phyloP scores from a whole-genome alignment of 2,329 filamentous ascomycete genomes.

The Fusarium pseudocircinatum region DNA sequence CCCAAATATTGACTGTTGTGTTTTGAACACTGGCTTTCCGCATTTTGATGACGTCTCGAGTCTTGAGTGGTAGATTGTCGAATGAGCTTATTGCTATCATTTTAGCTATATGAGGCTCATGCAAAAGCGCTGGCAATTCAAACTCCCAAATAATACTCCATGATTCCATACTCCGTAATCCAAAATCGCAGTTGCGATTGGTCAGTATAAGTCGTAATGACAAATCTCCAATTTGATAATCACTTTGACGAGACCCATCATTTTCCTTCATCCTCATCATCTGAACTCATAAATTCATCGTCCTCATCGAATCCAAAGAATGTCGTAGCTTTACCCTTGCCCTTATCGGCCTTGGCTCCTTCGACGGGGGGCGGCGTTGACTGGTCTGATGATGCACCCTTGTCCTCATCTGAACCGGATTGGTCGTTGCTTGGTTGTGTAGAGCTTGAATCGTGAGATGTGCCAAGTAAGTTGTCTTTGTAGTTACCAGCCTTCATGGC shows the following conservation, averaged over 20 bases:
- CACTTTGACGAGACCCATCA: not conserved
- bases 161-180: constrained; percentile 40
- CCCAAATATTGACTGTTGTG: constrained; percentile 38
- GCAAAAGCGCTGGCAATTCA: constrained; percentile 28
- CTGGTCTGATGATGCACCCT: constrained; percentile 54
- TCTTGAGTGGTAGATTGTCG: constrained; percentile 15
- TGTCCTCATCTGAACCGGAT: constrained; percentile 51
- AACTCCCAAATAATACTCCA: constrained; percentile 21
- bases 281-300: constrained; percentile 77
- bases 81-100: constrained; percentile 31
- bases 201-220: constrained; percentile 2
- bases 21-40: constrained; percentile 16
- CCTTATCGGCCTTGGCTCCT: constrained; percentile 50
- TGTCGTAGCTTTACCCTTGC: constrained; percentile 53
- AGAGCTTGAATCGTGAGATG: constrained; percentile 60
- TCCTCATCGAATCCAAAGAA: constrained; percentile 85
- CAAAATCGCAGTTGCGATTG: constrained; percentile 34
- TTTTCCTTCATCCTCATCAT: constrained; percentile 60
- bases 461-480: constrained; percentile 67
- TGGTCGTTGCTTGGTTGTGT: constrained; percentile 42
- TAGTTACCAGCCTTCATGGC: constrained; percentile 73
- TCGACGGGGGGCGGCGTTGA: constrained; percentile 62
- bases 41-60: constrained; percentile 21
- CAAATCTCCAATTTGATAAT: not conserved
- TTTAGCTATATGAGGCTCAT: constrained; percentile 23